These are phyloP conservation scores for Colletotrichum zoysiae DNA, from an alignment of 2,329 filamentous ascomycete species.

Conservation along the genomic window DNA sequence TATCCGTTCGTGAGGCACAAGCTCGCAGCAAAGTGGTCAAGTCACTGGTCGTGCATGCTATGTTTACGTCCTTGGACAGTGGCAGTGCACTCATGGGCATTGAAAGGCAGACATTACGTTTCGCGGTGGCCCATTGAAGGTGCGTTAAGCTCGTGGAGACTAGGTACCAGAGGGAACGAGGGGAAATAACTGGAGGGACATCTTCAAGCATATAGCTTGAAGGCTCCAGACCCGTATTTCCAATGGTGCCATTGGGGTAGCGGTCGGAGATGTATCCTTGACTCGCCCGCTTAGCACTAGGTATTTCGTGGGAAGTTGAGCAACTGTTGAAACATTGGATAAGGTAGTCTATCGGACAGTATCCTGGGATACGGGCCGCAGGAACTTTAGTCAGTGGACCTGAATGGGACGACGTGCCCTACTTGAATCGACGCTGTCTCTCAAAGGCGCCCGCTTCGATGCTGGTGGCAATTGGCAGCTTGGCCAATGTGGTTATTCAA, in stretches of 20 bases:
- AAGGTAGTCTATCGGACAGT: neutral
- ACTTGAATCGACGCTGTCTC: neutral
- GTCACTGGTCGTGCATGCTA: neutral
- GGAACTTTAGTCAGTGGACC: constrained; percentile 8
- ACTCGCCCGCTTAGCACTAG: constrained; percentile 9
- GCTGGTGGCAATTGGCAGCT: constrained; percentile 6
- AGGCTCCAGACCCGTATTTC: neutral
- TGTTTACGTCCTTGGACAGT: neutral
- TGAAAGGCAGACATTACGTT: neutral
- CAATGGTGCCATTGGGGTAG: constrained; percentile 3
- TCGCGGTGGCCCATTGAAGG: neutral
- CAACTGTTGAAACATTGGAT: neutral
- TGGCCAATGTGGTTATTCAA: constrained; percentile 11
- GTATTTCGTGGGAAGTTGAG: neutral
- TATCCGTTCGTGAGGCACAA: constrained; percentile 1
- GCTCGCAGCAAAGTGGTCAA: neutral
- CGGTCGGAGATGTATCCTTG: constrained; percentile 6
- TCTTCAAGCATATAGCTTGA: neutral
- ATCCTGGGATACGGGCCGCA: constrained; percentile 19
- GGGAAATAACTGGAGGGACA: neutral
- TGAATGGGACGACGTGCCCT: constrained; percentile 7
- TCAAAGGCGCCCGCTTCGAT: neutral
- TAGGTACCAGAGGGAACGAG: neutral
- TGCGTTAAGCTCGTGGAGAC: neutral
- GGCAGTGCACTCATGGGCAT: neutral